Conservation (phyloP, 2,329 filamentous ascomycete species). For the Claviceps sorghi region DNA sequence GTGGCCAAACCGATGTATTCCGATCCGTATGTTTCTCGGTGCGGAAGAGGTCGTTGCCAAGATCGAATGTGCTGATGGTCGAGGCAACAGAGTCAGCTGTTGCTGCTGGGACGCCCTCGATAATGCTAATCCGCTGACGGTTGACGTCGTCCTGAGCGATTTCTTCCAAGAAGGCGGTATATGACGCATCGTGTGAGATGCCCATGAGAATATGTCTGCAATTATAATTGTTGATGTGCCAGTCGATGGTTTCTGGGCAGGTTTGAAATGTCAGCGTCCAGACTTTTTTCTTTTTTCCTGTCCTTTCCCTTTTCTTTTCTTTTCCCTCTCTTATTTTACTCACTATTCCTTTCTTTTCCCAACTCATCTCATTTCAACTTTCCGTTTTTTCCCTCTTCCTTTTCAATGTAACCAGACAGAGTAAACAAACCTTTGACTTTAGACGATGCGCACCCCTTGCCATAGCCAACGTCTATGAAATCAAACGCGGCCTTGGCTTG, state of each 20-base stretch:
- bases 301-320: no score
- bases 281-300: no score
- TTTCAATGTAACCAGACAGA: neutral
- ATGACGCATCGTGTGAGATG: slow-evolving; percentile 46
- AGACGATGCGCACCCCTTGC: slow-evolving; percentile 42
- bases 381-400: neutral
- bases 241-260: slow-evolving; percentile 32
- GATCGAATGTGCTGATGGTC: slow-evolving; percentile 29
- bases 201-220: slow-evolving; percentile 49
- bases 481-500: slow-evolving; percentile 45
- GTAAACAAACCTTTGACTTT: slow-evolving; percentile 40
- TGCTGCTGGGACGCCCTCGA: slow-evolving; percentile 39
- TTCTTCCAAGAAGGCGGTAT: slow-evolving; percentile 44
- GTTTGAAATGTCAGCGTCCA: neutral
- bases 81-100: slow-evolving; percentile 31
- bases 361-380: no score
- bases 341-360: no score
- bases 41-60: slow-evolving; percentile 37
- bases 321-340: no score
- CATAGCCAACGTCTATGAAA: slow-evolving; percentile 47
- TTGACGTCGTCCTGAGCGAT: slow-evolving; percentile 30
- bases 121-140: slow-evolving; percentile 32
- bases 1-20: slow-evolving; percentile 1
- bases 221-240: slow-evolving; percentile 45
- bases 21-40: slow-evolving; percentile 32